Percentiles rank a stretch among this genome's conserved stretches.
phyloP scores from a whole-genome alignment of 2,329 filamentous ascomycete species.

The Zasmidium cellare region DNA sequence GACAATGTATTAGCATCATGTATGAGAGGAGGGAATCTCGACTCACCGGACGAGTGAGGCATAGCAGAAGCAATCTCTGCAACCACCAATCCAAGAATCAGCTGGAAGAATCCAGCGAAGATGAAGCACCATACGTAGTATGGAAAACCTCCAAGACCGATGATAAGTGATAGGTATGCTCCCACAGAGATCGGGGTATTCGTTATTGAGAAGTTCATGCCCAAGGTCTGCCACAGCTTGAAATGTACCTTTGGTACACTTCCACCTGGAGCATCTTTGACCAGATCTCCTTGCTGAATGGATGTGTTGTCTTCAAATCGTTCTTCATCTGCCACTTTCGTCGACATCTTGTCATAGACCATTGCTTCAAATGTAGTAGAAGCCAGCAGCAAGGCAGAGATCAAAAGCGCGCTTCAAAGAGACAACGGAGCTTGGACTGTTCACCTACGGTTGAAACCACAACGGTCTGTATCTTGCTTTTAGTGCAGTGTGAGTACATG shows the following conservation, averaged over 20 bases:
- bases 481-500: no score
- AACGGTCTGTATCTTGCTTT: no score
- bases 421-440: no score
- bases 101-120: background rate
- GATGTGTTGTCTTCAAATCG: background rate
- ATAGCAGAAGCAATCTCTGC: background rate
- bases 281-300: background rate
- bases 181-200: background rate
- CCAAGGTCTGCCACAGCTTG: background rate
- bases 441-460: no score
- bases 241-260: background rate
- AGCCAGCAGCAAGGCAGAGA: no score
- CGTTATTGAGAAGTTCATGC: slow-evolving; percentile 2
- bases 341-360: background rate
- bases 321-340: background rate
- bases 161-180: background rate
- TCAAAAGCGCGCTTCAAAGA: no score
- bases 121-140: background rate
- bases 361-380: no score
- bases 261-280: background rate
- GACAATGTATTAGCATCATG: background rate
- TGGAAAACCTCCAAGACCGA: background rate
- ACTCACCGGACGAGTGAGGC: background rate
- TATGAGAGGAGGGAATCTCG: background rate
- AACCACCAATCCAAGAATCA: background rate